These are phyloP conservation scores for Rhizophlyctis rosea DNA, from an alignment of 192 early-diverging fungal species.

Conservation along the genomic window DNA sequence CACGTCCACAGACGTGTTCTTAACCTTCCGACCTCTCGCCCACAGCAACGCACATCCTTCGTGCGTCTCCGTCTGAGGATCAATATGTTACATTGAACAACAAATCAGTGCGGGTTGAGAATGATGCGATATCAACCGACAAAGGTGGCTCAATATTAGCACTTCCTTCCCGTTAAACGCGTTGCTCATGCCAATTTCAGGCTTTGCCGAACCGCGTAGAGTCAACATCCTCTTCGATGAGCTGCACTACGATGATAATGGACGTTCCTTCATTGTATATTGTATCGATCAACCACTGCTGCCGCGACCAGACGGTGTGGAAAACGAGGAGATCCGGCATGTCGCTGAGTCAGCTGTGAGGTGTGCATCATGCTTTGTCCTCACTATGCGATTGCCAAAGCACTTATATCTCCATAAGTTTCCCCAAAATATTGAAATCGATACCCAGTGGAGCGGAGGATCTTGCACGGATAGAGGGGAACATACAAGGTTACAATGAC, in stretches of 20 bases:
- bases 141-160: conserved; percentile 16
- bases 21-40: no score
- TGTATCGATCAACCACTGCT: conserved; percentile 20
- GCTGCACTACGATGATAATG: neutral
- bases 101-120: conserved; percentile 4
- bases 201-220: no score
- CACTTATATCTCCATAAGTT: neutral
- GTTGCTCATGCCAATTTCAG: neutral
- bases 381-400: neutral
- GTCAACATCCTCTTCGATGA: conserved; percentile 2
- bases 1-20: neutral
- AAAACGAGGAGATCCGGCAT: conserved; percentile 8
- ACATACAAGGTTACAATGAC: conserved; percentile 8
- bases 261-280: conserved; percentile 6
- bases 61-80: neutral
- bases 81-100: conserved; percentile 14
- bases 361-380: neutral
- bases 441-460: neutral
- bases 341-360: conserved; percentile 19
- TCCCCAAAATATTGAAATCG: conserved; percentile 8
- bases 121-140: conserved; percentile 5
- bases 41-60: conserved; percentile 20
- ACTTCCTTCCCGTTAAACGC: neutral
- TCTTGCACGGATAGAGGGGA: conserved; percentile 1
- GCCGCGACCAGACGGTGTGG: conserved; percentile 5